Evolutionary conservation across 768 basidiomycete species (phyloP).

Genomic region (Pulveroboletus sp.): DNA sequence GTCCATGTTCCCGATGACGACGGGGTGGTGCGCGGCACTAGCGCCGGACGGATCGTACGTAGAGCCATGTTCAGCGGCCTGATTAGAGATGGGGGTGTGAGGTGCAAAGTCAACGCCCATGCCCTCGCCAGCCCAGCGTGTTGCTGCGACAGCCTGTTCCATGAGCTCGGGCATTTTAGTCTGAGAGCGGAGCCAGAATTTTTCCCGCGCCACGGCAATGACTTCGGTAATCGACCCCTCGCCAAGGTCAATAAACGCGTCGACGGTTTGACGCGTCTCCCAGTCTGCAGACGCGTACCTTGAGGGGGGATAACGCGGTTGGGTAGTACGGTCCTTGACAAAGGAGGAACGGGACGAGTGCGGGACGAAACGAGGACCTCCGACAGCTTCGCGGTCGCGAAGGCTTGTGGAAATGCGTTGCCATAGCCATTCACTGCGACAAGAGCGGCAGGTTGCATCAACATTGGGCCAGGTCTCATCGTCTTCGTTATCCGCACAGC

Average conservation of each 20-base stretch:
- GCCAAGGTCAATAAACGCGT: conserved; percentile 68
- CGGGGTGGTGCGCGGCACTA: conserved; percentile 1
- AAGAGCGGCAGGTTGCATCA: conserved; percentile 63
- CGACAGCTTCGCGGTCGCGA: conserved; percentile 53
- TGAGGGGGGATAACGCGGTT: conserved; percentile 23
- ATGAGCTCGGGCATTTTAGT: conserved; percentile 67
- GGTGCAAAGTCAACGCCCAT: conserved; percentile 30
- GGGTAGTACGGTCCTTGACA: conserved; percentile 10
- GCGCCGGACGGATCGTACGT: conserved; percentile 8
- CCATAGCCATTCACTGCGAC: conserved; percentile 65
- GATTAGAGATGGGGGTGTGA: conserved; percentile 12
- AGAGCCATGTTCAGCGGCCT: conserved; percentile 6
- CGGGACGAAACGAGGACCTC: conserved; percentile 37
- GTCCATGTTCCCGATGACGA: conserved; percentile 5
- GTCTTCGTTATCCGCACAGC: conserved; percentile 68
- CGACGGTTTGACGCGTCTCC: conserved; percentile 64
- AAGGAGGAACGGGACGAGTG: conserved; percentile 11
- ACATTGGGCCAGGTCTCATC: conserved; percentile 61
- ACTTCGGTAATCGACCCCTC: conserved; percentile 66
- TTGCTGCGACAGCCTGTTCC: conserved; percentile 62
- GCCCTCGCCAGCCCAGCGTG: conserved; percentile 38
- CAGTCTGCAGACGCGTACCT: conserved; percentile 44
- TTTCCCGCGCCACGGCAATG: conserved; percentile 57
- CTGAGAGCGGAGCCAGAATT: conserved; percentile 60
- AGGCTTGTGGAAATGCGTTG: conserved; percentile 44